Evolutionary conservation across 257 asterid genomes (phyloP), one percentile per base, ranked within the genome.

Genomic region (Ligustrum vulgare): DNA sequence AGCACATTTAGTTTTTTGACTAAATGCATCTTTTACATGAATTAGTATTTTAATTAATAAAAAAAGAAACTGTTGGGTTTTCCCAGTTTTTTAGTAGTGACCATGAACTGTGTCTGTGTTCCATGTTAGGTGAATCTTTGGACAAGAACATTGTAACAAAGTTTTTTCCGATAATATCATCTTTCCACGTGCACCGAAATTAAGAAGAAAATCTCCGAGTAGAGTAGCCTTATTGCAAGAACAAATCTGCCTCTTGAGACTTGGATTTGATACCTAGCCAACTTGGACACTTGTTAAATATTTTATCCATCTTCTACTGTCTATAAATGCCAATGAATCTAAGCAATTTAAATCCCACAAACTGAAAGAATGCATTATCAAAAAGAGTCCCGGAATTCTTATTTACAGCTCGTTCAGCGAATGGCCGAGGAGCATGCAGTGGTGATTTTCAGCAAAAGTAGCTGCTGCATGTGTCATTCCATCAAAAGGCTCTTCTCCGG

Each of bases 391-490:
- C 15, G 62, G 64, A 69, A 16, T 35, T 36, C 80, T 8, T 73
- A 56, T 56, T 9, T 56, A 56, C 86, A 73, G 36, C 82, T 54
- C 56, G 72, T 86, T 4, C 74, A 74, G 56, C 37, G 78, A 10
- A 71, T 83, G 85, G 84, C 83, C 22, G 68, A 84, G 13, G 84
- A 81, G 31, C 77, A 72, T 18, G 87, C 90, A 70, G 86, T 81
- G 65, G 86, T 86, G 58, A 79, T 86, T 1, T 86, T 83, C 86
- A 86, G 89, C 89, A 47, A 51, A 69, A 86, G 89, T 84, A 86
- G 84, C 60, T 86, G 90, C 83, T 83, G 87, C 87, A 83, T 86
- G 89, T 86, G 87, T 79, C 87, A 78, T 73, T 77, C 86, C 36
- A 81, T 82, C 3, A 83, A 86, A 76, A 72, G 81, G 0, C 83